These are phyloP conservation scores for Beauveria sp. DNA, from an alignment of 2,329 filamentous ascomycete genomes.

Conservation along the genomic window DNA sequence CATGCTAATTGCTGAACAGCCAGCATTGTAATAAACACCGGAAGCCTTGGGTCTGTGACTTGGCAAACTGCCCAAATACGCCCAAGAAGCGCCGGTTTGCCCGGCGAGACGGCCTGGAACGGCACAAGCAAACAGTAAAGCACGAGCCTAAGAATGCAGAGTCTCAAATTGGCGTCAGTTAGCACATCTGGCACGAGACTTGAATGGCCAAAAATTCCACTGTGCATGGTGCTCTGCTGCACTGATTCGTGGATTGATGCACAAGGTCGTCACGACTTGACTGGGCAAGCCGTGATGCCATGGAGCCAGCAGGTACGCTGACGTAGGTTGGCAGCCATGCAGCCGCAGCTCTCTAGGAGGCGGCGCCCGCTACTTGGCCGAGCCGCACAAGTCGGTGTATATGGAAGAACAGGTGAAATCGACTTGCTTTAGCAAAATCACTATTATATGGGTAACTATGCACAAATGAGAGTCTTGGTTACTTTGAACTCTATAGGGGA, in stretches of 20 bases:
- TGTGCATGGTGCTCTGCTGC: background rate
- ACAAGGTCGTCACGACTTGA: background rate
- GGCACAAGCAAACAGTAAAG: slow-evolving; percentile 33
- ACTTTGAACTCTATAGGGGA: background rate
- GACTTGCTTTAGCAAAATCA: background rate
- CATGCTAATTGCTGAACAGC: slow-evolving; percentile 18
- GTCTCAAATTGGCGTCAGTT: background rate
- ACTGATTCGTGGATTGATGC: background rate
- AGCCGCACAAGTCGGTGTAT: background rate
- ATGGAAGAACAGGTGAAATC: background rate
- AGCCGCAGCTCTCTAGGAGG: background rate
- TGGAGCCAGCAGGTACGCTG: background rate
- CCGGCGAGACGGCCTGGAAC: slow-evolving; percentile 33
- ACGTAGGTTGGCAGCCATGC: slow-evolving; percentile 7
- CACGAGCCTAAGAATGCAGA: slow-evolving; percentile 20
- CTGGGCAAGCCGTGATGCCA: background rate
- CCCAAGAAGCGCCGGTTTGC: slow-evolving; percentile 34
- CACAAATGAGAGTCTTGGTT: background rate
- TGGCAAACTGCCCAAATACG: slow-evolving; percentile 32
- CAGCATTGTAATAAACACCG: slow-evolving; percentile 36
- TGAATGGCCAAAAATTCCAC: background rate
- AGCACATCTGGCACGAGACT: background rate
- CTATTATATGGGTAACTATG: background rate
- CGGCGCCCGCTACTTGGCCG: background rate
- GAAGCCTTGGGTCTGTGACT: slow-evolving; percentile 33